Evolutionary conservation across 2,329 filamentous ascomycete genomes (phyloP), one percentile per base, ranked within the genome.

Genomic region (Cercospora zeina): DNA sequence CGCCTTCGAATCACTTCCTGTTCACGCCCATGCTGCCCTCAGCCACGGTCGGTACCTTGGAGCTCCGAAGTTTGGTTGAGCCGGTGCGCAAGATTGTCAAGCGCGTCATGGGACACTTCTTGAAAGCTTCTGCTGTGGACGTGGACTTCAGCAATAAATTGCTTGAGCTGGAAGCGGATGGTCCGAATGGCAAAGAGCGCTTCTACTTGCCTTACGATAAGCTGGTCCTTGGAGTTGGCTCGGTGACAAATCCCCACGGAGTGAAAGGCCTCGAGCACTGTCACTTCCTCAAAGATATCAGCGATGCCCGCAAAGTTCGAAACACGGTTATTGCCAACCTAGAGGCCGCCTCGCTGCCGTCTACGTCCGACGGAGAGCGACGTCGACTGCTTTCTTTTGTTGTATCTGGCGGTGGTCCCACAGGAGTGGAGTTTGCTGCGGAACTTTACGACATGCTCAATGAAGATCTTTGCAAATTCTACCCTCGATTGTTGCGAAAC

Each of bases 141-240:
- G 87, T 99, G 24, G 91, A 96, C 59, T 97, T 97, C 73, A 91
- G 90, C 0, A 85, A 93, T 71, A 96, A 96, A 74, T 80, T 99
- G 60, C 87, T 99, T 6, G 95, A 99, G 75, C 84, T 96, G 1
- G 87, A 89, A 0, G 90, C 96, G 68, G 73, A 82, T 2, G 89
- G 92, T 68, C 77, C 85, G 3, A 77, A 82, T 62, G 95, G 95
- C 4, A 86, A 89, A 70, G 82, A 86, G 60, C 82, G 86, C 42
- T 99, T 97, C 78, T 99, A 99, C 74, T 83, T 99, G 1, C 95
- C 95, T 0, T 99, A 99, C 74, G 96, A 99, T 75, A 99, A 99
- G 79, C 83, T 99, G 51, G 89, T 99, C 30, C 83, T 99, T 70
- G 93, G 88, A 27, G 93, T 97, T 62, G 93, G 93, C 34, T 97